phyloP scores from a whole-genome alignment of 306 rosid species.

The Trichosanthes truncata region DNA sequence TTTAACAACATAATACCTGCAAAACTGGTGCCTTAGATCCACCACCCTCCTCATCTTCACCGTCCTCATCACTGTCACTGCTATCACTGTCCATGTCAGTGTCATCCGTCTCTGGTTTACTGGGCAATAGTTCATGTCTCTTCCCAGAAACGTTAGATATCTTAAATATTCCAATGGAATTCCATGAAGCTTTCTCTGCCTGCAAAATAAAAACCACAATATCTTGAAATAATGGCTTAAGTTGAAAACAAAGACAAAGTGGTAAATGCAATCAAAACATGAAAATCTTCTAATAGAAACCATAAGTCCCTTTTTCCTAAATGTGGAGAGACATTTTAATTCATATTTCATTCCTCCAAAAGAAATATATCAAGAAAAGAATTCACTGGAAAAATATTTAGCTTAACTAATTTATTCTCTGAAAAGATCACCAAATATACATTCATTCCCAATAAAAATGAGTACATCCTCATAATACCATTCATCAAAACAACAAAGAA shows the following conservation, averaged over 20 bases:
- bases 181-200: constrained; percentile 79
- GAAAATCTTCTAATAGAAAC: not conserved
- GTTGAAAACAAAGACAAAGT: not conserved
- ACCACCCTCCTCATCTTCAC: constrained; percentile 40
- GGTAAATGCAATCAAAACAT: constrained; percentile 9
- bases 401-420: not conserved
- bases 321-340: not conserved
- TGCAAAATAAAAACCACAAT: constrained; percentile 21
- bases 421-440: not conserved
- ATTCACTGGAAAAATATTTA: not conserved
- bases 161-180: constrained; percentile 77
- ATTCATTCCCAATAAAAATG: not conserved
- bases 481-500: not conserved
- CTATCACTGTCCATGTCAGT: constrained; percentile 57
- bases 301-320: not conserved
- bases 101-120: constrained; percentile 34
- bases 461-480: not conserved
- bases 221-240: constrained; percentile 10
- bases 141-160: constrained; percentile 76
- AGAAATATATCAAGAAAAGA: not conserved
- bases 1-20: constrained; percentile 36
- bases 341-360: not conserved
- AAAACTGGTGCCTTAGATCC: constrained; percentile 38
- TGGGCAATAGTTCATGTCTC: constrained; percentile 61
- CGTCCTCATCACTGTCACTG: constrained; percentile 64